Percentiles rank a stretch among this genome's conserved stretches.
Conservation (phyloP, 176 grass and related monocot species). For the Hyparrhenia diplandra region DNA sequence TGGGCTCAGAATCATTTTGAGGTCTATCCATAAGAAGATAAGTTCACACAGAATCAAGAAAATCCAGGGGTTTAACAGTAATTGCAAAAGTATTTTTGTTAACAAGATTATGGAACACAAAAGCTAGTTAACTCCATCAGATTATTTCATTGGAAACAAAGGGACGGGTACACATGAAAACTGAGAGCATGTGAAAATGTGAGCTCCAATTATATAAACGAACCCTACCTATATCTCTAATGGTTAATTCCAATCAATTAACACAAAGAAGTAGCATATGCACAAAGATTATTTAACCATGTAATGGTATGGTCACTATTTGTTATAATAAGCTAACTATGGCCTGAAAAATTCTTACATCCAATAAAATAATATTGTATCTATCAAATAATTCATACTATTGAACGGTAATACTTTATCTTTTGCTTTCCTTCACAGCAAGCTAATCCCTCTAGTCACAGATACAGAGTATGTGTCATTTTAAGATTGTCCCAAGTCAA, state of each 20-base stretch:
- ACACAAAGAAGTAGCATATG: not conserved
- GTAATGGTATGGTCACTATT: not conserved
- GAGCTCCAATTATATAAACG: not conserved
- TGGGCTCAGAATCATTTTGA: constrained; percentile 19
- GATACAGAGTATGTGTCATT: not conserved
- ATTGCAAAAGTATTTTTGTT: not conserved
- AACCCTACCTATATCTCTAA: not conserved
- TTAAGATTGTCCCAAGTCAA: not conserved
- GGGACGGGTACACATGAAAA: not conserved
- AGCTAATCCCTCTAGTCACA: too few species aligned
- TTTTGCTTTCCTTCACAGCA: too few species aligned
- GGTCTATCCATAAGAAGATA: not conserved
- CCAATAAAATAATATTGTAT: not conserved
- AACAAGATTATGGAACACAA: not conserved
- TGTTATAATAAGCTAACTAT: not conserved
- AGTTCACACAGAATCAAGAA: not conserved
- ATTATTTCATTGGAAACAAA: not conserved
- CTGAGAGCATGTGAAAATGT: not conserved
- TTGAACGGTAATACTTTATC: too few species aligned
- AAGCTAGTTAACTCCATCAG: not conserved
- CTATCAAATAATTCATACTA: too few species aligned
- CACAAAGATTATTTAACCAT: not conserved
- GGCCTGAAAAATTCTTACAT: not conserved
- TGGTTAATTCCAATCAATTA: not conserved
- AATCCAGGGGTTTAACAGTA: not conserved